A percentile compares a stretch with the other conserved stretches of the same genome.
These are phyloP conservation scores for Exserohilum rostratum DNA, from an alignment of 2,329 filamentous ascomycete species.

Conservation along the genomic window DNA sequence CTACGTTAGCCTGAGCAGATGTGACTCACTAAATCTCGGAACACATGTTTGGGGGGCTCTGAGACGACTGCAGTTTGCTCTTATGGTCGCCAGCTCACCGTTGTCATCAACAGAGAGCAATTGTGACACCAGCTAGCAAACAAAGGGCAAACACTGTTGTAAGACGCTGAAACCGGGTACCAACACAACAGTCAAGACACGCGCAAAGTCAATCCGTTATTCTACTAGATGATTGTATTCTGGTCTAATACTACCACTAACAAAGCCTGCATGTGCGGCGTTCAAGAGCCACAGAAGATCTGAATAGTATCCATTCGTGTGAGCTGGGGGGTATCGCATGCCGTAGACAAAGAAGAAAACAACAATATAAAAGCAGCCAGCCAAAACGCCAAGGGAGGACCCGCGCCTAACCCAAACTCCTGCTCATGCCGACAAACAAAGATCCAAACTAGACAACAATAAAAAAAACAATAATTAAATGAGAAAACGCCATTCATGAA, in stretches of 20 bases:
- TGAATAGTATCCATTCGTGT: slow-evolving; percentile 16
- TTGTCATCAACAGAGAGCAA: neutral
- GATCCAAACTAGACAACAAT: slow-evolving; percentile 3
- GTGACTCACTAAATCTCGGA: neutral
- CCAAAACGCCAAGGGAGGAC: slow-evolving; percentile 24
- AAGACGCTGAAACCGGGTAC: no score
- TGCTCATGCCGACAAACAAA: slow-evolving; percentile 28
- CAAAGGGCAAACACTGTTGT: neutral
- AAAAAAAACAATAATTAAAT: neutral
- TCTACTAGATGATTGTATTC: slow-evolving; percentile 11
- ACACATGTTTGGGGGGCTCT: neutral
- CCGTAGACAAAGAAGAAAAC: slow-evolving; percentile 6
- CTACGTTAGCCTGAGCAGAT: no score
- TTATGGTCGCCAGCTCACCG: neutral
- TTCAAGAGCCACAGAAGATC: slow-evolving; percentile 12
- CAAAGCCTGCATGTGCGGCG: slow-evolving; percentile 16
- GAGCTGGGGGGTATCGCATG: slow-evolving; percentile 22
- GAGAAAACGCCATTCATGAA: slow-evolving; percentile 39
- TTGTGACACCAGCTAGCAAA: neutral
- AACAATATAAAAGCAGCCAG: neutral
- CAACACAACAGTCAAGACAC: no score
- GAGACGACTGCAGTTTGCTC: neutral
- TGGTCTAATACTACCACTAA: slow-evolving; percentile 17
- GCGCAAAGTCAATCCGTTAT: neutral
- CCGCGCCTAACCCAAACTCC: slow-evolving; percentile 18